phyloP scores from a whole-genome alignment of 2,329 filamentous ascomycete species.

The Nothophoma quercina region DNA sequence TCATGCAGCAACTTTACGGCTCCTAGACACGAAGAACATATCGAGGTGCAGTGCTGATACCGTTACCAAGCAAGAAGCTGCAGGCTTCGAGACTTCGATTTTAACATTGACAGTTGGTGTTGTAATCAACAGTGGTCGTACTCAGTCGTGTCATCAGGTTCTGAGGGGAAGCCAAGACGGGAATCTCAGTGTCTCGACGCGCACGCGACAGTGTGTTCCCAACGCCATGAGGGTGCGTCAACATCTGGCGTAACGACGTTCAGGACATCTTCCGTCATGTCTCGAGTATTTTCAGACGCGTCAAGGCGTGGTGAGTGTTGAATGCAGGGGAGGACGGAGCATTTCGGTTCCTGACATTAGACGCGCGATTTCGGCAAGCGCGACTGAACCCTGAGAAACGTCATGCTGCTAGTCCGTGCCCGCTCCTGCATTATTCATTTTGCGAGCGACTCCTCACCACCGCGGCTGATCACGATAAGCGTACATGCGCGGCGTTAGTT shows the following conservation, averaged over 20 bases:
- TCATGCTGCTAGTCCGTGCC: conserved; percentile 18
- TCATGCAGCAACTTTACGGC: too few species aligned
- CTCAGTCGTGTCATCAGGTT: conserved; percentile 1
- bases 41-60: neutral
- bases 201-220: conserved; percentile 12
- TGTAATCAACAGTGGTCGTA: neutral
- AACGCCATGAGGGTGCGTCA: neutral
- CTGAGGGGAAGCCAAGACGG: conserved; percentile 13
- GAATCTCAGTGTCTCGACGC: conserved; percentile 3
- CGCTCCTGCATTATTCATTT: conserved; percentile 21
- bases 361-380: conserved; percentile 19
- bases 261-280: neutral
- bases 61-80: neutral
- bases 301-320: neutral
- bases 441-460: conserved; percentile 14
- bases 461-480: conserved; percentile 16
- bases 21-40: too few species aligned
- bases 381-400: conserved; percentile 24
- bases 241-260: neutral
- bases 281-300: neutral
- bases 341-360: conserved; percentile 16
- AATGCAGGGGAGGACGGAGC: conserved; percentile 6
- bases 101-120: neutral
- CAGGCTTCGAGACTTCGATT: neutral
- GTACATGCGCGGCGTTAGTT: conserved; percentile 12